Evolutionary conservation across 805 yeast genomes (phyloP), one percentile per base, ranked within the genome.

Genomic region (Priceomyces haplophilus): DNA sequence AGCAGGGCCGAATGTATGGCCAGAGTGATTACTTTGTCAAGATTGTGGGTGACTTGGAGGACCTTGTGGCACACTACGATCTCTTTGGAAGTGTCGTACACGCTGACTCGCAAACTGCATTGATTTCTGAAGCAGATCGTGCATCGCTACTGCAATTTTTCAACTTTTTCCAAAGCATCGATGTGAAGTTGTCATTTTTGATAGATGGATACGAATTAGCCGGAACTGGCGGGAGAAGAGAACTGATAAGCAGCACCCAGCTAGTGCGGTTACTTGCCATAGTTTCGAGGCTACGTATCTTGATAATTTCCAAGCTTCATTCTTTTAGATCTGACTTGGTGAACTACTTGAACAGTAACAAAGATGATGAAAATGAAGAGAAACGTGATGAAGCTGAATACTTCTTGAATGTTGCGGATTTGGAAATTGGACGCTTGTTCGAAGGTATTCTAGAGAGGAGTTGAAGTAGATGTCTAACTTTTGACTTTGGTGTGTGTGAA

Each of bases 391-490:
- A 41, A 19, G 51, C 49, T 4, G 34, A 17, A 27, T 43, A 41
- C 15, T 32, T 51, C 18, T 29, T 49, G 36, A 55, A 61, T 38
- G 33, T 57, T 1, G 43, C 65, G 20, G 73, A 70, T 29, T 54
- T 62, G 13, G 74, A 69, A 48, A 53, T 65, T 10, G 64, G 72
- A 16, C 52, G 65, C 17, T 41, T 69, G 2, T 67, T 70, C 41
- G 72, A 70, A 48, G 75, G 75, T 0, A 45, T 66, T 8, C 50
- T 67, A 13, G 74, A 67, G 20, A 46, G 73, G 41, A 33, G 52
- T 5, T 55, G 33, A 11, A 29, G 16, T 24, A 3, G 34, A 20
- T 40, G 4, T 40, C 23, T 34, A 17, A 23, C 12, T 19, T 8
- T 21, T n/a, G 35, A 8, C 17, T 15, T 24, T 16, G 34, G 21